Percentiles rank a stretch among this genome's conserved stretches.
Evolutionary conservation across 139 green algal genomes (phyloP).

Genomic region (Desmodesmus armatus): DNA sequence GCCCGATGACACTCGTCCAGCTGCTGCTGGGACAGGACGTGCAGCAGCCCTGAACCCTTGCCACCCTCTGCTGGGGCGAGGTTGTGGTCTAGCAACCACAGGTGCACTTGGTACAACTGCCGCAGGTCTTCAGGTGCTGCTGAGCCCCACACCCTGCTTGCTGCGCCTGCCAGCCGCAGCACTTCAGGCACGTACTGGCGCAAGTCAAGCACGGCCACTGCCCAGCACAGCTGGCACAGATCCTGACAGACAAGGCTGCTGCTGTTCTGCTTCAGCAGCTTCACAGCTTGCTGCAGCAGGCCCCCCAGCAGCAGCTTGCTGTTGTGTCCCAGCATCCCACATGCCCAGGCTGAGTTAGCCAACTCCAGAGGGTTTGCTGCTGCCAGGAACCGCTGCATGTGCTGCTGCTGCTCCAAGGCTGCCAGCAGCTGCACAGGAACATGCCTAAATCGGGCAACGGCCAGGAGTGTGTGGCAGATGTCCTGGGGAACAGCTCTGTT

Average conservation of each 20-base stretch:
- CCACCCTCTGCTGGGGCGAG: neutral
- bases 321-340: neutral
- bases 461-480: neutral
- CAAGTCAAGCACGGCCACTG: slow-evolving; percentile 1
- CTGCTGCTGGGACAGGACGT: too few species aligned
- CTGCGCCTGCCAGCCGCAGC: neutral
- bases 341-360: neutral
- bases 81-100: slow-evolving; percentile 24
- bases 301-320: neutral
- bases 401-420: neutral
- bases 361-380: neutral
- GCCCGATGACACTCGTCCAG: too few species aligned
- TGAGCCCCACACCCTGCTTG: neutral
- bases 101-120: slow-evolving; percentile 31
- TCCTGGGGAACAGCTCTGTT: neutral
- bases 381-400: neutral
- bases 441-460: neutral
- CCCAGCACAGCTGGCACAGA: neutral
- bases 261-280: neutral
- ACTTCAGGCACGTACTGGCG: neutral
- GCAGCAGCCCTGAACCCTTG: too few species aligned
- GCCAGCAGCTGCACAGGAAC: neutral
- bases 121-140: neutral
- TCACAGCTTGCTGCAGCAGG: neutral
- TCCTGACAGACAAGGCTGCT: neutral